phyloP scores from a whole-genome alignment of 305 asterid species.

The Rubia peregrina region DNA sequence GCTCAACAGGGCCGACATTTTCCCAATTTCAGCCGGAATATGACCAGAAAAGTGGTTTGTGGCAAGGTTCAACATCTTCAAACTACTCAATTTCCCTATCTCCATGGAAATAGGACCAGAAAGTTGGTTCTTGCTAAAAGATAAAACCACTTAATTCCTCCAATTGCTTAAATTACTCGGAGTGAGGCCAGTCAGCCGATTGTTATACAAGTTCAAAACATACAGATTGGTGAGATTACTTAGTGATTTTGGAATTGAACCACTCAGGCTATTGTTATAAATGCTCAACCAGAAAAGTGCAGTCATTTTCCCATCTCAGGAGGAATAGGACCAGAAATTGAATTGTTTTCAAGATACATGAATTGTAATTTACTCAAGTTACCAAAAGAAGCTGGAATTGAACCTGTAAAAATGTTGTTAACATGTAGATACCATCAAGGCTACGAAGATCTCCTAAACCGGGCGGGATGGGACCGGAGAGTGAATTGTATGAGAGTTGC shows the following conservation, averaged over 20 bases:
- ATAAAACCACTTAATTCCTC: too few relatives aligned
- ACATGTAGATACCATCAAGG: conserved; percentile 53
- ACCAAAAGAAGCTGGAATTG: conserved; percentile 57
- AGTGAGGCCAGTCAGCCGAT: neutral
- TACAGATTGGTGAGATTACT: conserved; percentile 56
- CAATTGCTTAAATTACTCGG: too few relatives aligned
- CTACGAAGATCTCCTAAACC: conserved; percentile 49
- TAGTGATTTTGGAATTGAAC: conserved; percentile 50
- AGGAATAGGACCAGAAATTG: conserved; percentile 63
- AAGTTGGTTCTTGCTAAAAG: too few relatives aligned
- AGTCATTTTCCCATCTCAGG: conserved; percentile 47
- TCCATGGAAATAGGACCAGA: neutral
- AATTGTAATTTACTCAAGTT: conserved; percentile 33
- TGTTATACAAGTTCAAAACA: conserved; percentile 58
- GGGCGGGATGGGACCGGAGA: conserved; percentile 51
- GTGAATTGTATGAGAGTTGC: conserved; percentile 32
- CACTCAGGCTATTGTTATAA: conserved; percentile 52
- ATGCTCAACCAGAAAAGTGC: conserved; percentile 56
- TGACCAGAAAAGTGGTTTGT: neutral
- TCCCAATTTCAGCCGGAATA: neutral
- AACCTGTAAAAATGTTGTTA: conserved; percentile 43
- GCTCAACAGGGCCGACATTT: neutral
- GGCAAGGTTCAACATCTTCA: neutral
- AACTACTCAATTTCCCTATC: neutral
- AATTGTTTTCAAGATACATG: conserved; percentile 57